Evolutionary conservation across 306 rosid genomes (phyloP).

Genomic region (Quercus ilex): DNA sequence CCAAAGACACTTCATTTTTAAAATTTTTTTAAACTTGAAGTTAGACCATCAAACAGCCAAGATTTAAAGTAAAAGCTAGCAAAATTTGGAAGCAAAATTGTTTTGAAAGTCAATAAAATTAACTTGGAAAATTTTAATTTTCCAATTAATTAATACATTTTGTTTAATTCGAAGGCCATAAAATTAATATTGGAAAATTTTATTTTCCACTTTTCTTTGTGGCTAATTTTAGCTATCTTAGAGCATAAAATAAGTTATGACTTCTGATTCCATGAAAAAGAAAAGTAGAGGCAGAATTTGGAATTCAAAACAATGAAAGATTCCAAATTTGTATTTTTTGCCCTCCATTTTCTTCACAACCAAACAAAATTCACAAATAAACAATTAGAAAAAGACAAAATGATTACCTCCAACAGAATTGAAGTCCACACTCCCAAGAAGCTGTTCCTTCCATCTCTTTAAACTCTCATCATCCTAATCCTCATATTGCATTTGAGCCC

Average conservation of each 20-base stretch:
- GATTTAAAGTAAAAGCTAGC: background rate
- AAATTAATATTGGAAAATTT: background rate
- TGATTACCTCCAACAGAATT: slow-evolving; percentile 73
- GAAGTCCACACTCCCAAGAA: slow-evolving; percentile 91
- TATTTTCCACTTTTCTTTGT: background rate
- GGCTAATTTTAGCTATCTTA: background rate
- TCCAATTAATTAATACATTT: too few relatives aligned
- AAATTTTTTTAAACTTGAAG: background rate
- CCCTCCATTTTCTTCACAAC: background rate
- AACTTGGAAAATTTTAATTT: too few relatives aligned
- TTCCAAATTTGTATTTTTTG: background rate
- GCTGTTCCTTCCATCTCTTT: slow-evolving; percentile 97
- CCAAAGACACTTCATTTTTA: background rate
- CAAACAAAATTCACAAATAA: background rate
- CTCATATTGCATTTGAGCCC: slow-evolving; percentile 47
- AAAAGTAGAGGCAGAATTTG: background rate
- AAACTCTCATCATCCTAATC: slow-evolving; percentile 90
- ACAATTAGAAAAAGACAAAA: background rate
- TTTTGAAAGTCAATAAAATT: background rate
- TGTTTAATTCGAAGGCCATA: background rate
- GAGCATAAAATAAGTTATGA: too few relatives aligned
- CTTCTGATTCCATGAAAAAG: background rate
- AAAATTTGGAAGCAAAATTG: background rate
- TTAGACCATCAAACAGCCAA: background rate
- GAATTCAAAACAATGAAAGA: background rate